Percentiles rank a stretch among this genome's conserved stretches.
phyloP scores from a whole-genome alignment of 495 filamentous ascomycete genomes.

The Tuber borchii region DNA sequence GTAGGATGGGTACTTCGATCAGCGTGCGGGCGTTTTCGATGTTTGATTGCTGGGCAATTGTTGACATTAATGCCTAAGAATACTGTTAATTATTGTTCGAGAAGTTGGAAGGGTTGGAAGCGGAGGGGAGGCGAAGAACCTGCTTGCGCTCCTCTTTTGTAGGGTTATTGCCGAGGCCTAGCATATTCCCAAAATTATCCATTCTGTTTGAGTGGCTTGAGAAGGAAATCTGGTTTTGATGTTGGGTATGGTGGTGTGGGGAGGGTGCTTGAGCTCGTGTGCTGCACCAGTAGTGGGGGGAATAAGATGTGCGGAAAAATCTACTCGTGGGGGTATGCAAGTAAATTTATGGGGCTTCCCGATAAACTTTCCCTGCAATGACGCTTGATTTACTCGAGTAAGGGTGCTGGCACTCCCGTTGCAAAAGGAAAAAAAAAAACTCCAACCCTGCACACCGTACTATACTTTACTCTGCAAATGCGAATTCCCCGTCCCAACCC shows the following conservation, averaged over 20 bases:
- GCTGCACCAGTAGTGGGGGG: constrained; percentile 1
- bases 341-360: neutral
- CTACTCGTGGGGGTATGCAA: neutral
- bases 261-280: constrained; percentile 7
- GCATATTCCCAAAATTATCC: constrained; percentile 19
- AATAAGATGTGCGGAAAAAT: constrained; percentile 19
- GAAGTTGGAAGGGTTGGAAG: neutral
- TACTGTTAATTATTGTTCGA: neutral
- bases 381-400: neutral
- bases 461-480: neutral
- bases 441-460: neutral
- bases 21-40: constrained; percentile 40
- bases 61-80: constrained; percentile 32
- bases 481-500: neutral
- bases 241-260: constrained; percentile 1
- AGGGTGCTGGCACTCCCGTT: neutral
- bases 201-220: constrained; percentile 16
- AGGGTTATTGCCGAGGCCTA: constrained; percentile 18
- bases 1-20: constrained; percentile 37
- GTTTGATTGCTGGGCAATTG: constrained; percentile 37
- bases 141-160: constrained; percentile 39
- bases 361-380: neutral
- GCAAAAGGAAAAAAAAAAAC: neutral
- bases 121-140: constrained; percentile 7
- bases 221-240: neutral